These are phyloP conservation scores for Leccinum pellstonianum DNA, from an alignment of 768 basidiomycete genomes.

Conservation along the genomic window DNA sequence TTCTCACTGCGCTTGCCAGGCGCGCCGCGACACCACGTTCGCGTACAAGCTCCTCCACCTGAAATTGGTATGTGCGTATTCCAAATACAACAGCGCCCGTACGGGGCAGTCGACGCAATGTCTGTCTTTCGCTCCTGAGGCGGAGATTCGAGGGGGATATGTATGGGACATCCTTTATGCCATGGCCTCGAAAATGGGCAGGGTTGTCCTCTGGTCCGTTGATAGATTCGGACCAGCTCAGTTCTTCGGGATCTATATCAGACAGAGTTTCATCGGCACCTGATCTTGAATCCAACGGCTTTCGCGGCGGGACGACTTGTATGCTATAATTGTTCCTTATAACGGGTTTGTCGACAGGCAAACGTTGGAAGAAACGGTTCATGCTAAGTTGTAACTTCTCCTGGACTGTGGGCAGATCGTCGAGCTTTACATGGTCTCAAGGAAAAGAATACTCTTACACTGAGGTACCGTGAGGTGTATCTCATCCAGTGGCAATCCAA, in stretches of 20 bases:
- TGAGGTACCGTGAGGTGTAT: slow-evolving; percentile 68
- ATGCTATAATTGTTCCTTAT: slow-evolving; percentile 65
- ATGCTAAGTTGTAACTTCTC: slow-evolving; percentile 64
- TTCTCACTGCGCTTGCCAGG: slow-evolving; percentile 61
- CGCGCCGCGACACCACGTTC: slow-evolving; percentile 64
- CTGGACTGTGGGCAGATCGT: slow-evolving; percentile 42
- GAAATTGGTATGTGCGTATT: slow-evolving; percentile 65
- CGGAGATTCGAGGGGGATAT: slow-evolving; percentile 46
- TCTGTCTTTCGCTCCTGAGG: slow-evolving; percentile 69
- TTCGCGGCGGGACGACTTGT: too few species aligned
- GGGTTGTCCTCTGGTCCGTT: too few species aligned
- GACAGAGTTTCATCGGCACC: too few species aligned
- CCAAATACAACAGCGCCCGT: slow-evolving; percentile 72
- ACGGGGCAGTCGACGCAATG: slow-evolving; percentile 58
- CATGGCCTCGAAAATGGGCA: slow-evolving; percentile 14
- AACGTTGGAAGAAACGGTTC: slow-evolving; percentile 67
- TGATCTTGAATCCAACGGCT: too few species aligned
- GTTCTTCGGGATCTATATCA: too few species aligned
- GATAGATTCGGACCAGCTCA: too few species aligned
- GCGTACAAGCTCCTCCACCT: slow-evolving; percentile 48
- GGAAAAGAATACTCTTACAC: slow-evolving; percentile 44
- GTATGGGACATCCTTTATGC: slow-evolving; percentile 3
- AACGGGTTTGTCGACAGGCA: slow-evolving; percentile 69
- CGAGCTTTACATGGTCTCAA: not conserved
- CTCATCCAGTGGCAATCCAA: slow-evolving; percentile 69